These are phyloP conservation scores for Arachis stenosperma DNA, from an alignment of 306 rosid genomes.

Conservation along the genomic window DNA sequence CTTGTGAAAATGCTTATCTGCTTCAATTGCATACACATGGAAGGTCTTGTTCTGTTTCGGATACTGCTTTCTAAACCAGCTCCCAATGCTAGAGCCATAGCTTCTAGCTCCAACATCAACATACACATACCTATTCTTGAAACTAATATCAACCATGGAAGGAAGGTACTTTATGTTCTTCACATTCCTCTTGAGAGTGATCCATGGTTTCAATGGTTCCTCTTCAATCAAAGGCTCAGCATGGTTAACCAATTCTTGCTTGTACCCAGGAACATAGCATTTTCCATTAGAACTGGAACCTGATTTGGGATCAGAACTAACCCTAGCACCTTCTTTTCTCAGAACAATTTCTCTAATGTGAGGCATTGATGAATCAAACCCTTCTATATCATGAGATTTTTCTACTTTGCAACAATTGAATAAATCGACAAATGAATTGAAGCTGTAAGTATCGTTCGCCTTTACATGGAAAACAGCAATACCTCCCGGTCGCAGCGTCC, in stretches of 20 bases:
- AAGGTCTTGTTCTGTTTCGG: conserved; percentile 93
- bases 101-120: conserved; percentile 95
- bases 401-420: conserved; percentile 73
- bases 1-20: conserved; percentile 74
- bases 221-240: conserved; percentile 72
- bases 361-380: conserved; percentile 69
- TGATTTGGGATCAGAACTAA: neutral
- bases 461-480: conserved; percentile 79
- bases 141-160: conserved; percentile 83
- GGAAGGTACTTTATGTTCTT: conserved; percentile 75
- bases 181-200: conserved; percentile 81
- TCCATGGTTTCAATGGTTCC: conserved; percentile 94
- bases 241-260: conserved; percentile 53
- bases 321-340: conserved; percentile 48
- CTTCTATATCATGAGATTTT: conserved; percentile 59
- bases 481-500: conserved; percentile 88
- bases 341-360: conserved; percentile 60
- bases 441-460: conserved; percentile 85
- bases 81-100: conserved; percentile 91
- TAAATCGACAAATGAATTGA: conserved; percentile 74
- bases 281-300: conserved; percentile 41
- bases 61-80: conserved; percentile 94
- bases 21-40: conserved; percentile 88
- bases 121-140: conserved; percentile 72
- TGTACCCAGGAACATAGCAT: conserved; percentile 67